Evolutionary conservation across 257 asterid genomes (phyloP).

Genomic region (Solanum gandarillasii): DNA sequence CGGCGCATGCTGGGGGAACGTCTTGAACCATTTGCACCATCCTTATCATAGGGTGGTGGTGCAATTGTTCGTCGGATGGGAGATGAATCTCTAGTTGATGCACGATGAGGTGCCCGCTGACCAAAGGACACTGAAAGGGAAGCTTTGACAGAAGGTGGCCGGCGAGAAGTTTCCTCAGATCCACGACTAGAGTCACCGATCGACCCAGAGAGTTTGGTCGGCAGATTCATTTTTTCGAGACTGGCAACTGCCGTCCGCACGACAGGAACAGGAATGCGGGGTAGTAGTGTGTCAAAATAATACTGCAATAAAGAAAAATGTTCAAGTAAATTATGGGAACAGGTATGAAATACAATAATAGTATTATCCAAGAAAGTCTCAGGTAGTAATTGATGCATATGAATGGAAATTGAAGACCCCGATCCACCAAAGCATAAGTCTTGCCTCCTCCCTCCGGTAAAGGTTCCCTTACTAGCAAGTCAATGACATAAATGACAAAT

Average conservation of each 20-base stretch:
- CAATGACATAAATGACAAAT: not conserved
- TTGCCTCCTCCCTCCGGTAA: not conserved
- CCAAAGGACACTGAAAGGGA: constrained; percentile 98
- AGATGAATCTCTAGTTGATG: constrained; percentile 93
- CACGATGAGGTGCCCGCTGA: constrained; percentile 98
- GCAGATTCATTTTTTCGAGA: constrained; percentile 85
- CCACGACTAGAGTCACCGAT: constrained; percentile 94
- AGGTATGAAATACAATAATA: not conserved
- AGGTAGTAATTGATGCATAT: not conserved
- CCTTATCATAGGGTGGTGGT: constrained; percentile 41
- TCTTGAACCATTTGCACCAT: constrained; percentile 26
- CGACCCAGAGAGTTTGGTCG: constrained; percentile 70
- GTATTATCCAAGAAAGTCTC: not conserved
- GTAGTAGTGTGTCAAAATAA: constrained; percentile 89
- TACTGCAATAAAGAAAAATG: constrained; percentile 50
- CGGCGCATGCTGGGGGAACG: constrained; percentile 51
- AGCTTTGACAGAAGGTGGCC: constrained; percentile 98
- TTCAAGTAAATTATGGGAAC: not conserved
- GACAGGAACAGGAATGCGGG: constrained; percentile 91
- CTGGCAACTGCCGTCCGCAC: constrained; percentile 52
- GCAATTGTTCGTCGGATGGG: constrained; percentile 72
- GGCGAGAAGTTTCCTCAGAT: constrained; percentile 82
- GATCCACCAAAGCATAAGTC: not conserved
- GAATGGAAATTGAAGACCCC: not conserved
- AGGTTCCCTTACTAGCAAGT: not conserved